These are phyloP conservation scores for Crithidia sp. DNA, from an alignment of 208 protist genomes.

Conservation along the genomic window DNA sequence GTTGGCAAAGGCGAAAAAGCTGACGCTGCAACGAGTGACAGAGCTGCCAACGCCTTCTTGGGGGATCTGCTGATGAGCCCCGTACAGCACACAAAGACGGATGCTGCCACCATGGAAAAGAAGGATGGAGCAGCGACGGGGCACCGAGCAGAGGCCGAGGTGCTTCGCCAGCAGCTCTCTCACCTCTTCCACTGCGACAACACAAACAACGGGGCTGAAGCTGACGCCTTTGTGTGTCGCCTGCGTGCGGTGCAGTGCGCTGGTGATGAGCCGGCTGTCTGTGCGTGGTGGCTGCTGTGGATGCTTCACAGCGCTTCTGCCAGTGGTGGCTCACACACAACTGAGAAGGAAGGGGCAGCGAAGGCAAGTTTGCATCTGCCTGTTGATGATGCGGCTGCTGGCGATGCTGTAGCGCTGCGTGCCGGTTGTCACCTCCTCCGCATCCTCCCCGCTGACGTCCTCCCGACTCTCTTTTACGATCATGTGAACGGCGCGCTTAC, in stretches of 20 bases:
- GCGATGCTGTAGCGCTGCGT: no score
- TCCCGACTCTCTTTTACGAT: neutral
- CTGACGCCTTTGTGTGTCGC: neutral
- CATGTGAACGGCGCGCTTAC: neutral
- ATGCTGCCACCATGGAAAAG: no score
- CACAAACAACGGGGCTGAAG: neutral
- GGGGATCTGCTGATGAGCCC: no score
- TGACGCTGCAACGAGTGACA: neutral
- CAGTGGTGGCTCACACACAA: no score
- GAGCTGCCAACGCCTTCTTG: no score
- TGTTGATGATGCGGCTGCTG: no score
- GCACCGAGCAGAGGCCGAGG: neutral
- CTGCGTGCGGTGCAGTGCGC: neutral
- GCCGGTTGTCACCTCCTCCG: no score
- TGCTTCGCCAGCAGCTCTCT: neutral
- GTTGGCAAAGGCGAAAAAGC: neutral
- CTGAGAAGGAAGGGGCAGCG: no score
- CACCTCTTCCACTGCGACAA: neutral
- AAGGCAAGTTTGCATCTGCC: no score
- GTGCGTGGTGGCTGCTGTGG: constrained; percentile 38
- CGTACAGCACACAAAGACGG: no score
- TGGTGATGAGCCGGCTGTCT: constrained; percentile 1
- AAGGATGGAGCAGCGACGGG: neutral
- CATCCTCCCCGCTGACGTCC: no score
- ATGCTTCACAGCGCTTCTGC: constrained; percentile 1